Base-by-base conservation (phyloP, 805 yeast species). In the Jamesozyma gamospora region DNA sequence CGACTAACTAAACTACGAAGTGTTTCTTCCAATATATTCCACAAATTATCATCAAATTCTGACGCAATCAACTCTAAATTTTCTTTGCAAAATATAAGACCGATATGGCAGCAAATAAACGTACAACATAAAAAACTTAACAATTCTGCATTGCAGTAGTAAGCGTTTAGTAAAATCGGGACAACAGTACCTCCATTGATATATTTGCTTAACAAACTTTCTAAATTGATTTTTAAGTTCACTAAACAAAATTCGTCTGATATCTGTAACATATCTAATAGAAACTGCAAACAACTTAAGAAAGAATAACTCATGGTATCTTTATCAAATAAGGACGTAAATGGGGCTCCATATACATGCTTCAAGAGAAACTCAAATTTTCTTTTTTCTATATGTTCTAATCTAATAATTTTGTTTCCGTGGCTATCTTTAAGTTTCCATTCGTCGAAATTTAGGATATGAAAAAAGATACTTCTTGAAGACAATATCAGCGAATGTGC, bases 31-130 rank as follows among this genome's bases (percentile, higher is more conserved):
- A 60, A 10, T 2, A 34, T 35, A 6, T 39, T 13, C 65, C 65
- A 60, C 15, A 49, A 32, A 3, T 41, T 36, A 1, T 41, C 39
- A 27, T 46, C 45, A 26, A 53, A 49, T 38, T 54, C 48, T 4
- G 58, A 55, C 9, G 53, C 52, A 1, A 70, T 45, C 26, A 67
- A 41, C 8, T 62, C 60, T 1, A 56, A 43, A 39, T 66, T 65
- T 1, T 60, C 59, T 17, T 77, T 79, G 39, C 75, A 71, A 27
- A 86, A 61, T 13, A 83, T 50, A 3, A 75, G 52, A 25, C 78
- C 86, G 40, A 82, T 60, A 53, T 85, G 84, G 46, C 73, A 69
- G 47, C 72, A 76, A 11, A 84, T 65, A 48, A 72, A 82, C 79
- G 85, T 78, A 19, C 79, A 62, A 52, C 94, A 75, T 39, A 74